Base-by-base conservation (phyloP, 2,329 filamentous ascomycete genomes). In the Penicillium freii region DNA sequence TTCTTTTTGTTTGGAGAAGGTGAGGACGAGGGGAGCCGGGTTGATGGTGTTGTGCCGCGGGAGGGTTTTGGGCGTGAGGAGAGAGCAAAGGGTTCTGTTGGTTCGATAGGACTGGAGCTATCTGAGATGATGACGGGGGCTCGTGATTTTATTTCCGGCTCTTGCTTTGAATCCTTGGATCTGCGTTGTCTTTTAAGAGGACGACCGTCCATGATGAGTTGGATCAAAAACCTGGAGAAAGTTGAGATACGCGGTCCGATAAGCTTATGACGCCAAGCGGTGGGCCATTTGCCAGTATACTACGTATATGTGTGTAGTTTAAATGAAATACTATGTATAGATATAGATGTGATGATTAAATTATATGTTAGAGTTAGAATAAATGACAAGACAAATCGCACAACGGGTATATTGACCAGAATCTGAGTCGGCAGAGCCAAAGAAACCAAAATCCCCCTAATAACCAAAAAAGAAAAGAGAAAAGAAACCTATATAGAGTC, bases 151-250 rank as follows among this genome's bases (percentile, higher is more conserved):
- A 13, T 21, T 25, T 29, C 29, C 4, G 29, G 10, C 29, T 33
- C 25, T 31, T 36, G 47, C 36, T 31, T 60, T 38, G 54, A 49
- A 36, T 73, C 66, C 29, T 67, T 53, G 27, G 68, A 65, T 63
- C 66, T 70, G 59, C 71, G 71, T 63, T 72, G 74, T 64, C 75
- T 66, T 64, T 77, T 78, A 36, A 62, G 58, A 50, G 72, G 69
- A 60, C 66, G 71, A 59, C 65, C 58, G 62, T 71, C 66, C 75
- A 77, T 77, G 56, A 57, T 63, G 61, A 52, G 46, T 31, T 48
- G 49, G 33, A 13, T 27, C 31, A 47, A 47, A 23, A 13, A 36
- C 25, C n/a, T 46, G 29, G 48, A 42, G 38, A 63, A 63, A 56
- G 52, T 46, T 51, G 56, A 56, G 58, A 52, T 48, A 51, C 54